Evolutionary conservation across 129 eudicot species (phyloP).

Genomic region (Flaveria linearis): DNA sequence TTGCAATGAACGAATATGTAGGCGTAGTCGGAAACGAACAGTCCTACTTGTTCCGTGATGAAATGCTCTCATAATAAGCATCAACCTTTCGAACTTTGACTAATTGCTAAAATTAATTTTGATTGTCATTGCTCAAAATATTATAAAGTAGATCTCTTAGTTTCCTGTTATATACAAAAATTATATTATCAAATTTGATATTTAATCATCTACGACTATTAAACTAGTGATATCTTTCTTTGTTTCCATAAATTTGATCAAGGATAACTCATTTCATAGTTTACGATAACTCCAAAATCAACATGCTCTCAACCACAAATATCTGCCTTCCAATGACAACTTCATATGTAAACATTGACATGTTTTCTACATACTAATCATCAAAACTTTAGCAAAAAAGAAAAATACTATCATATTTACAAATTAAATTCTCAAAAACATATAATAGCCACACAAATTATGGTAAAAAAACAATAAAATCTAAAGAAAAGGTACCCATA

Average conservation of each 20-base stretch:
- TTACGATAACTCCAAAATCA: not conserved
- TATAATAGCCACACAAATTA: slow-evolving; percentile 6
- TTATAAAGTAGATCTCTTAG: not conserved
- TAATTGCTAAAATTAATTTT: too few species aligned
- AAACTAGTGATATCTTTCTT: too few species aligned
- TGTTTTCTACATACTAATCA: not conserved
- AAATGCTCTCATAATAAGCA: too few species aligned
- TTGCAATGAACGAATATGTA: too few species aligned
- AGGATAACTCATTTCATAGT: too few species aligned
- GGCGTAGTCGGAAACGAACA: too few species aligned
- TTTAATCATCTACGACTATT: too few species aligned
- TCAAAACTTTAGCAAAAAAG: not conserved
- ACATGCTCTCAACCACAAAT: not conserved
- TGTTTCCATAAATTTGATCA: too few species aligned
- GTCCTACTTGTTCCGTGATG: too few species aligned
- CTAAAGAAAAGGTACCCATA: slow-evolving; percentile 58
- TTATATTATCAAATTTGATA: too few species aligned
- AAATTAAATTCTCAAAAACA: not conserved
- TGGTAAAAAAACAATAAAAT: not conserved
- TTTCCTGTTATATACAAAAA: too few species aligned
- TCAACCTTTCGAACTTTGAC: not conserved
- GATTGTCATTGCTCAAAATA: too few species aligned
- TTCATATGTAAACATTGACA: not conserved
- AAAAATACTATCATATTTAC: slow-evolving; percentile 22
- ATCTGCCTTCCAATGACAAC: not conserved